Base-by-base conservation (phyloP, 192 early-diverging fungal genomes). In the Chytriomyces sp. region DNA sequence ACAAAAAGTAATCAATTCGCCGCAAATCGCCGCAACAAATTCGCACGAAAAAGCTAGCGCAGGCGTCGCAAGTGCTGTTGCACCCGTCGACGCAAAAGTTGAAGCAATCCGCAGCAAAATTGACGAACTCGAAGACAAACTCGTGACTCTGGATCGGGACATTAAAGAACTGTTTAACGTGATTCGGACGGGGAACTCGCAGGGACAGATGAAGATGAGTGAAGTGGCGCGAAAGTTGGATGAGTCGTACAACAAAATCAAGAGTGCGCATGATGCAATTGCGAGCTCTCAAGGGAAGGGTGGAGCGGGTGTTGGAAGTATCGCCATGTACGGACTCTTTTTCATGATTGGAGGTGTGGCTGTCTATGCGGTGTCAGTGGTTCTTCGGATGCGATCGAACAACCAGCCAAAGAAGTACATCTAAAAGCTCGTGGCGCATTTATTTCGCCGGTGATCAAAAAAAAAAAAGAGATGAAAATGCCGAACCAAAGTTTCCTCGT, bases 1-100 rank as follows among this genome's bases (percentile, higher is more conserved):
- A 57, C 61, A 79, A 28, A 78, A 81, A 69, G 65, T 83, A 10
- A 74, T 50, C 20, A 49, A 68, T 20, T n/a, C 81, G 23, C 64
- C 69, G 7, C 7, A 69, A 23, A 23, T 26, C 18, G 78, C 78
- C 59, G 59, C 70, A 7, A 16, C 26, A 13, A 47, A 46, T 10
- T 50, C 49, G 48, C 70, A 69, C 43, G 57, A 68, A 49, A 43
- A 44, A 16, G 74, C 74, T 0, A 28, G 23, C 7, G 24, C 18
- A 6, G 49, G 57, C 7, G 74, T 76, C 16, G 53, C 20, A 49
- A 61, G 46, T 6, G 65, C 74, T 18, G 75, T 80, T 3, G 43
- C 23, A 8, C 64, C 79, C 6, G 74, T 80, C 10, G 74, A 80
- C 45, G 26, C 44, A 13, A 77, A 72, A 47, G 67, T 80, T 11